These are phyloP conservation scores for Anthostomella pinea DNA, from an alignment of 2,329 filamentous ascomycete species.

Conservation along the genomic window DNA sequence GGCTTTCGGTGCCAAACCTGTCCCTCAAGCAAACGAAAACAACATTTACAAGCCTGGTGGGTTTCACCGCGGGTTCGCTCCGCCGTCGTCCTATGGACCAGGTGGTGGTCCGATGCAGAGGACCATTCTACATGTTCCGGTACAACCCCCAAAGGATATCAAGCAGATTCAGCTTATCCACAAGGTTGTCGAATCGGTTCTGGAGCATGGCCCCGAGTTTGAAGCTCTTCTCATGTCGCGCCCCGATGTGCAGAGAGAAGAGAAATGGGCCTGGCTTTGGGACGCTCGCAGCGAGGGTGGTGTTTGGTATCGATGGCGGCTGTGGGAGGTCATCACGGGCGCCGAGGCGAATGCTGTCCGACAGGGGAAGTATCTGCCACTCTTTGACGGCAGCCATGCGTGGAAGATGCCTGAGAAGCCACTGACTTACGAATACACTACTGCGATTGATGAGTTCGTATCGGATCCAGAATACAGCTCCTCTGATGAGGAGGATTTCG, in stretches of 20 bases:
- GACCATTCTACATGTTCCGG: conserved; percentile 61
- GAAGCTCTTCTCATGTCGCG: conserved; percentile 90
- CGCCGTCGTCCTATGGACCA: conserved; percentile 65
- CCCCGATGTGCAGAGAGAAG: conserved; percentile 77
- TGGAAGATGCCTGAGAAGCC: conserved; percentile 75
- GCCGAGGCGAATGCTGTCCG: conserved; percentile 41
- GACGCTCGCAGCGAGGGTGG: conserved; percentile 75
- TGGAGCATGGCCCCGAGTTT: conserved; percentile 80
- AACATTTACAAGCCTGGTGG: conserved; percentile 43
- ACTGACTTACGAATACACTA: conserved; percentile 79
- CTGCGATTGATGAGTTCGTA: conserved; percentile 72
- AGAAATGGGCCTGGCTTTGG: conserved; percentile 94
- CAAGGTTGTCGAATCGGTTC: conserved; percentile 75
- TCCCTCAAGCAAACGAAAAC: conserved; percentile 42
- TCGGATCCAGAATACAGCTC: conserved; percentile 85
- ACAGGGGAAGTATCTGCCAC: conserved; percentile 54
- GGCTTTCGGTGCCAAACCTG: conserved; percentile 74
- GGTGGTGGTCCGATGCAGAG: conserved; percentile 42
- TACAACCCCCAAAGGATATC: conserved; percentile 74
- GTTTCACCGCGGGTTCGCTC: conserved; percentile 65
- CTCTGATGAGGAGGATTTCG: conserved; percentile 75
- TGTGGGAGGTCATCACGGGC: conserved; percentile 83
- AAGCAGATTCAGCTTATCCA: conserved; percentile 81
- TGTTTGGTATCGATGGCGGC: conserved; percentile 87
- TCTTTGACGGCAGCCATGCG: conserved; percentile 74